Percentiles rank a stretch among this genome's conserved stretches.
Conservation (phyloP, 768 basidiomycete genomes). For the Termitomyces sp. region DNA sequence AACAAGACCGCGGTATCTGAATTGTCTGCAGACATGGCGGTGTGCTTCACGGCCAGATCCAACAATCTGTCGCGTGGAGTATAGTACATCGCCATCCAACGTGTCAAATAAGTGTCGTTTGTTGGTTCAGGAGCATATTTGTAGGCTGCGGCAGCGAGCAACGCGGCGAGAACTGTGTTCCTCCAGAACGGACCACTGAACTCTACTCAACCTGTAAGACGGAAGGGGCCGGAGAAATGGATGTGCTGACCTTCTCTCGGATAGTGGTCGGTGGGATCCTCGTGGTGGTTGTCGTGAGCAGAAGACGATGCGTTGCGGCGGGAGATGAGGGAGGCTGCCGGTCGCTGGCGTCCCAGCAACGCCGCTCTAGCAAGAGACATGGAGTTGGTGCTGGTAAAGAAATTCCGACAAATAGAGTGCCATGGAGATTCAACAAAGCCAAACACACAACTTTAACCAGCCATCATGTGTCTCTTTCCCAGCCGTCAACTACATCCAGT, state of each 20-base stretch:
- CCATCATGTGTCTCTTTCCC: slow-evolving; percentile 26
- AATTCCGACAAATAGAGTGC: background rate
- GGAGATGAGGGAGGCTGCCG: slow-evolving; percentile 25
- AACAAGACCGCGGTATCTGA: slow-evolving; percentile 44
- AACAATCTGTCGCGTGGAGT: slow-evolving; percentile 57
- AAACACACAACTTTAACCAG: slow-evolving; percentile 17
- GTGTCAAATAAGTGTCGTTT: slow-evolving; percentile 63
- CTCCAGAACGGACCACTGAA: slow-evolving; percentile 71
- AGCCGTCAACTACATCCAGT: too few relatives aligned
- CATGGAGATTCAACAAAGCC: slow-evolving; percentile 7
- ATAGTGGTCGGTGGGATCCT: slow-evolving; percentile 43
- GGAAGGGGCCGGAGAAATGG: slow-evolving; percentile 2
- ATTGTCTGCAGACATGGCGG: slow-evolving; percentile 41
- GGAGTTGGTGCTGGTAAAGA: slow-evolving; percentile 4
- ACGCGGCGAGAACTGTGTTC: slow-evolving; percentile 51
- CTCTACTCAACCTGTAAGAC: slow-evolving; percentile 34
- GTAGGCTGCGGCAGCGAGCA: slow-evolving; percentile 55
- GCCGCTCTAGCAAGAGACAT: slow-evolving; percentile 47
- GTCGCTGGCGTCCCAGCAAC: slow-evolving; percentile 34
- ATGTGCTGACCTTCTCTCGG: slow-evolving; percentile 55
- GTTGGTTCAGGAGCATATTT: slow-evolving; percentile 65
- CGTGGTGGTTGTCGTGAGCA: slow-evolving; percentile 42
- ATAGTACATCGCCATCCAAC: slow-evolving; percentile 60
- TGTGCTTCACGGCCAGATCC: slow-evolving; percentile 55
- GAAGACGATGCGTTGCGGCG: slow-evolving; percentile 46